phyloP scores from a whole-genome alignment of 352 stramenopile genomes.

The Hyaloperonospora arabidopsidis region DNA sequence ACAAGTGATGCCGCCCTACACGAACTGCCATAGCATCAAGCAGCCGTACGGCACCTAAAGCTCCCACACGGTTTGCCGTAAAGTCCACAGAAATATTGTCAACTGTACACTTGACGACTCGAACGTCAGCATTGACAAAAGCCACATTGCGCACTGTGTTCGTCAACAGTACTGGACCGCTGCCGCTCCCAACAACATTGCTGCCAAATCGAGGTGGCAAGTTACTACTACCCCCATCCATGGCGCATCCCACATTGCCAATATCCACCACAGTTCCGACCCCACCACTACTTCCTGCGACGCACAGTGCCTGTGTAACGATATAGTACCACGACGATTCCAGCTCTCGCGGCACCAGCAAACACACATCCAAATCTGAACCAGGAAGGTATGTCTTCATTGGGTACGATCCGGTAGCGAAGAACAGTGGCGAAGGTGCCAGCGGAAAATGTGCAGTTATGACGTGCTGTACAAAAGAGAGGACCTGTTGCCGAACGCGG shows the following conservation, averaged over 20 bases:
- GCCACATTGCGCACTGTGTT: constrained; percentile 84
- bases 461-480: constrained; percentile 59
- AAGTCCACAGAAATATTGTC: constrained; percentile 87
- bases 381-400: constrained; percentile 88
- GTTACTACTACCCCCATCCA: constrained; percentile 17
- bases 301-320: constrained; percentile 76
- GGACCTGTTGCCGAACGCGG: constrained; percentile 48
- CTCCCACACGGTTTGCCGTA: constrained; percentile 77
- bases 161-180: constrained; percentile 22
- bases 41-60: constrained; percentile 70
- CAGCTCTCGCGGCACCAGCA: constrained; percentile 72
- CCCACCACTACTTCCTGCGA: constrained; percentile 40
- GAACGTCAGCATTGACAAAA: constrained; percentile 85
- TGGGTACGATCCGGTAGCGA: constrained; percentile 78
- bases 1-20: constrained; percentile 69
- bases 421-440: constrained; percentile 41
- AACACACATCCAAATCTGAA: constrained; percentile 78
- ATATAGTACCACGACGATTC: constrained; percentile 81
- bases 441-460: constrained; percentile 49
- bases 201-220: constrained; percentile 14
- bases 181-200: constrained; percentile 3
- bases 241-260: constrained; percentile 6
- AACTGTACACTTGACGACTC: constrained; percentile 86
- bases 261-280: constrained; percentile 28
- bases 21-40: constrained; percentile 78